phyloP scores from a whole-genome alignment of 1,139 yeast genomes.

The Saccharomyces hybrid region DNA sequence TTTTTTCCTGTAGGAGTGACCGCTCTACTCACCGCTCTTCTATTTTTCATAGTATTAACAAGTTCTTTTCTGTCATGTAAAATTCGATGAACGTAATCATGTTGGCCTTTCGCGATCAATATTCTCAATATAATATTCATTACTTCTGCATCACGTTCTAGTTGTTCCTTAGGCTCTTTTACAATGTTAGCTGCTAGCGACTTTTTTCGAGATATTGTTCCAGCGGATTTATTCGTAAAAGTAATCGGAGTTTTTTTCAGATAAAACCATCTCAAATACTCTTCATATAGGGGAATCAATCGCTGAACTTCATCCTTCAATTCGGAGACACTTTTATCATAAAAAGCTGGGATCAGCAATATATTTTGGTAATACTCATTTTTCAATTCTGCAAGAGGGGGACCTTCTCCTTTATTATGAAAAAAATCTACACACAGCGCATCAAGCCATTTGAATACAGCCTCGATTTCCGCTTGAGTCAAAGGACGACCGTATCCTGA shows the following conservation, averaged over 20 bases:
- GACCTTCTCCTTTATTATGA: constrained; percentile 78
- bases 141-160: constrained; percentile 16
- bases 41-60: constrained; percentile 58
- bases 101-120: constrained; percentile 40
- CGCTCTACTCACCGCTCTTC: constrained; percentile 29
- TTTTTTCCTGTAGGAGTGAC: neutral
- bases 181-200: neutral
- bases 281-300: constrained; percentile 45
- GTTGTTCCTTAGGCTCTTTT: neutral
- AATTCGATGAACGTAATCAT: constrained; percentile 44
- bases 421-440: constrained; percentile 63
- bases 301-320: constrained; percentile 55
- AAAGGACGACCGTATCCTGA: constrained; percentile 50
- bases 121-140: constrained; percentile 65
- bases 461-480: constrained; percentile 55
- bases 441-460: constrained; percentile 65
- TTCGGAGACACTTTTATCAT: constrained; percentile 46
- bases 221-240: neutral
- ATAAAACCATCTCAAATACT: constrained; percentile 33
- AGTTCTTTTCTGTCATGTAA: constrained; percentile 55
- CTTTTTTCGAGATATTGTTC: neutral
- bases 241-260: constrained; percentile 21
- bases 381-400: constrained; percentile 57
- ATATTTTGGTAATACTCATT: constrained; percentile 59
- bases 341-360: constrained; percentile 57